Percentiles rank a stretch among this genome's conserved stretches.
phyloP scores from a whole-genome alignment of 164 flowering plant genomes.

The Tetrastigma voinierianum region DNA sequence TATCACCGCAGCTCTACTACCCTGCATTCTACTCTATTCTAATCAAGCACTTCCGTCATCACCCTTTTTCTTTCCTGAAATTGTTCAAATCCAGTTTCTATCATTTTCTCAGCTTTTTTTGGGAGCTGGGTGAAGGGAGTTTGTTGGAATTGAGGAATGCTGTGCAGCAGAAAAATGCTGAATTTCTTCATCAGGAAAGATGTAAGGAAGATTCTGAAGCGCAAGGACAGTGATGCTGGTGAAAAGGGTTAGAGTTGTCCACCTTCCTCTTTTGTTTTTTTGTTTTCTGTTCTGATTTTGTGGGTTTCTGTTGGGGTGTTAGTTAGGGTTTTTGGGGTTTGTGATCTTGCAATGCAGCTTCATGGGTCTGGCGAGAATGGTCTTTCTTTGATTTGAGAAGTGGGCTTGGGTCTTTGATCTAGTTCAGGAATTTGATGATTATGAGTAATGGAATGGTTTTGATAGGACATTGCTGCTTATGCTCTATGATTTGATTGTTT shows the following conservation, averaged over 20 bases:
- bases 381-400: neutral
- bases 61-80: too few species aligned
- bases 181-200: conserved; percentile 55
- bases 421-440: neutral
- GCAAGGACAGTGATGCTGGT: conserved; percentile 93
- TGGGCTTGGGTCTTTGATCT: conserved; percentile 6
- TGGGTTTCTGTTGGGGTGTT: neutral
- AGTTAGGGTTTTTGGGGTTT: neutral
- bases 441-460: neutral
- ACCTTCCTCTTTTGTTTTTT: neutral
- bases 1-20: too few species aligned
- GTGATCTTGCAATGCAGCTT: neutral
- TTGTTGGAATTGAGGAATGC: conserved; percentile 19
- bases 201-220: conserved; percentile 81
- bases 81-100: too few species aligned
- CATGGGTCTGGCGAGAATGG: neutral
- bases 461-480: neutral
- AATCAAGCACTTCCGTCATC: too few species aligned
- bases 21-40: too few species aligned
- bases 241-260: conserved; percentile 51
- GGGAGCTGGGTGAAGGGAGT: too few species aligned
- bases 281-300: neutral
- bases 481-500: neutral
- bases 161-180: conserved; percentile 44
- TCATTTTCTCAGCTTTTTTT: too few species aligned